phyloP scores from a whole-genome alignment of 2,329 filamentous ascomycete species.

The Fusarium chaquense region DNA sequence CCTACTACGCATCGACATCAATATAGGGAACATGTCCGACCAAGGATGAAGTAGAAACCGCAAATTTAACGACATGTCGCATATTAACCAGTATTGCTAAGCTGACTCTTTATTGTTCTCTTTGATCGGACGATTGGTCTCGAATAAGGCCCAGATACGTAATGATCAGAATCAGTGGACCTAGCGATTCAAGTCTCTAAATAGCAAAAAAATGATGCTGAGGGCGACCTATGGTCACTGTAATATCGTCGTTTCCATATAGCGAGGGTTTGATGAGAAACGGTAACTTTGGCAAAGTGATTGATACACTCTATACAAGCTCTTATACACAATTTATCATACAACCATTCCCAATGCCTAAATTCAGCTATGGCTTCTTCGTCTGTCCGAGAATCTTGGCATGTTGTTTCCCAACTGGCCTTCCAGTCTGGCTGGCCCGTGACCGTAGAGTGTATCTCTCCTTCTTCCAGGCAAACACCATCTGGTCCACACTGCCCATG shows the following conservation, averaged over 20 bases:
- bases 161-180: background rate
- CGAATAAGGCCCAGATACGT: background rate
- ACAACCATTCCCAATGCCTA: slow-evolving; percentile 36
- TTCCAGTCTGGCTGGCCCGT: slow-evolving; percentile 49
- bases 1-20: background rate
- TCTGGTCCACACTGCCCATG: slow-evolving; percentile 84
- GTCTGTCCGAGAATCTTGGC: slow-evolving; percentile 35
- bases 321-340: slow-evolving; percentile 49
- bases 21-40: background rate
- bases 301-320: slow-evolving; percentile 39
- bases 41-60: background rate
- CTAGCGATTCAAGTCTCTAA: background rate
- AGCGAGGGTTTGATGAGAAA: background rate
- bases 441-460: slow-evolving; percentile 57
- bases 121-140: background rate
- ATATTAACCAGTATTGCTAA: background rate
- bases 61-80: background rate
- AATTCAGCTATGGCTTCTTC: slow-evolving; percentile 36
- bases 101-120: background rate
- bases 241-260: background rate
- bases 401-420: slow-evolving; percentile 26
- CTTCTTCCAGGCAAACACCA: slow-evolving; percentile 70
- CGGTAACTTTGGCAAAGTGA: background rate
- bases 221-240: background rate
- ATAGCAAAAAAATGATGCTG: background rate